These are phyloP conservation scores for Thelonectria olida DNA, from an alignment of 2,329 filamentous ascomycete genomes.

Conservation along the genomic window DNA sequence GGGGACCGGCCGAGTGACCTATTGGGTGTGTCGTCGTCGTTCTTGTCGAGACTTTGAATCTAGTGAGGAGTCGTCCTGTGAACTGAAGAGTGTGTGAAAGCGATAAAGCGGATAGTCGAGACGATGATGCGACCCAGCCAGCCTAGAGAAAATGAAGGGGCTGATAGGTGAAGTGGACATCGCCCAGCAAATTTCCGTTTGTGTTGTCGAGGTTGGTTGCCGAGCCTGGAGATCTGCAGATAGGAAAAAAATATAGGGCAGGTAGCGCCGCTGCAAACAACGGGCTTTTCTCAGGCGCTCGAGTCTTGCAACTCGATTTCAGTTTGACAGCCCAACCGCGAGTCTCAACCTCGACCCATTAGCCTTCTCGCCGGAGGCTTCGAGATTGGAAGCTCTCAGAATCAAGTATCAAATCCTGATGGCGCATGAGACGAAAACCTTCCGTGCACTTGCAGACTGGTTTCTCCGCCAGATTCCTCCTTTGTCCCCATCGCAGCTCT, in stretches of 20 bases:
- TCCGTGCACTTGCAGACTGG: conserved; percentile 41
- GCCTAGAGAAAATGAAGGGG: no score
- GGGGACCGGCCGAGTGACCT: conserved; percentile 9
- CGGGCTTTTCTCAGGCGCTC: not conserved
- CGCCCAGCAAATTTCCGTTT: no score
- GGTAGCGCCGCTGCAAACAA: conserved; percentile 9
- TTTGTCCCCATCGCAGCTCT: conserved; percentile 5
- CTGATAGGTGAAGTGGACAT: no score
- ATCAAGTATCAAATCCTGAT: conserved; percentile 7
- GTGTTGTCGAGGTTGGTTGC: conserved; percentile 3
- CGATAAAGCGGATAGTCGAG: no score
- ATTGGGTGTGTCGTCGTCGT: conserved; percentile 6
- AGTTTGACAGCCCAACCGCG: not conserved
- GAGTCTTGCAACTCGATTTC: conserved; percentile 3
- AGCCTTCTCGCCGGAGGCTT: conserved; percentile 2
- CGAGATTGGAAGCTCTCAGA: not conserved
- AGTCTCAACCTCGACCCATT: not conserved
- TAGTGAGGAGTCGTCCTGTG: no score
- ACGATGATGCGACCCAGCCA: no score
- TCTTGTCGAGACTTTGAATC: not conserved
- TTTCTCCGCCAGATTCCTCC: conserved; percentile 17
- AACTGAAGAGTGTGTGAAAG: no score
- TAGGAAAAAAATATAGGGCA: not conserved
- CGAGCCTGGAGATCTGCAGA: conserved; percentile 11
- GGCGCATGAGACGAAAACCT: conserved; percentile 18